These are phyloP conservation scores for Blastocystis sp. DNA, from an alignment of 352 stramenopile species.

Conservation along the genomic window DNA sequence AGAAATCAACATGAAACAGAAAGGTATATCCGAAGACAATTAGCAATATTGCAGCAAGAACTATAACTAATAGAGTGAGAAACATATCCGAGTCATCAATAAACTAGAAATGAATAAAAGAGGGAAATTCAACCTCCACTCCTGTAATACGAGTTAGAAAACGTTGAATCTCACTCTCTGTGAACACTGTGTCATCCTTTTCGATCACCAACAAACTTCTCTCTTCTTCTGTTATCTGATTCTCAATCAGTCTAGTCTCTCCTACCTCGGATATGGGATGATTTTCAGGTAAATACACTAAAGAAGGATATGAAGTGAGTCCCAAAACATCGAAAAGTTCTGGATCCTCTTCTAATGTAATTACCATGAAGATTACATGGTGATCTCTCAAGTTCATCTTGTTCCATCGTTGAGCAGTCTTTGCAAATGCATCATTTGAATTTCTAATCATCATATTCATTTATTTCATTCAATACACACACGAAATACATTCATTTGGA, in stretches of 20 bases:
- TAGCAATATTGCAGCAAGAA: not conserved
- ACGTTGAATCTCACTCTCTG: not conserved
- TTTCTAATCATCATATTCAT: not conserved
- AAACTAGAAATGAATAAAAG: not conserved
- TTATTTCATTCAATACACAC: not conserved
- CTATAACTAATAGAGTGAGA: not conserved
- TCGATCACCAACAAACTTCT: not conserved
- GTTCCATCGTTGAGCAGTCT: not conserved
- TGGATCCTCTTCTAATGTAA: not conserved
- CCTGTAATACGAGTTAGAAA: not conserved
- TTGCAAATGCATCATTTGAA: constrained; percentile 24
- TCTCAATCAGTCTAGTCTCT: not conserved
- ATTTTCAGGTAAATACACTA: constrained; percentile 1
- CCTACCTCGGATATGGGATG: not conserved
- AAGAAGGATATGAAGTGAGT: not conserved
- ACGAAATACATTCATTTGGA: not conserved
- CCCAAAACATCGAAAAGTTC: not conserved
- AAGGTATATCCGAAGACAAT: not conserved
- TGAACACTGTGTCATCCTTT: not conserved
- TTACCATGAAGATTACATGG: not conserved
- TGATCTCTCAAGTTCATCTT: not conserved
- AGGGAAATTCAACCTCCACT: not conserved
- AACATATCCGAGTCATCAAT: not conserved
- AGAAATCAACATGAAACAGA: not conserved
- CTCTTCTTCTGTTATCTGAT: not conserved